These are phyloP conservation scores for Naegleria gruberi DNA, from an alignment of 208 protist genomes.

Conservation along the genomic window DNA sequence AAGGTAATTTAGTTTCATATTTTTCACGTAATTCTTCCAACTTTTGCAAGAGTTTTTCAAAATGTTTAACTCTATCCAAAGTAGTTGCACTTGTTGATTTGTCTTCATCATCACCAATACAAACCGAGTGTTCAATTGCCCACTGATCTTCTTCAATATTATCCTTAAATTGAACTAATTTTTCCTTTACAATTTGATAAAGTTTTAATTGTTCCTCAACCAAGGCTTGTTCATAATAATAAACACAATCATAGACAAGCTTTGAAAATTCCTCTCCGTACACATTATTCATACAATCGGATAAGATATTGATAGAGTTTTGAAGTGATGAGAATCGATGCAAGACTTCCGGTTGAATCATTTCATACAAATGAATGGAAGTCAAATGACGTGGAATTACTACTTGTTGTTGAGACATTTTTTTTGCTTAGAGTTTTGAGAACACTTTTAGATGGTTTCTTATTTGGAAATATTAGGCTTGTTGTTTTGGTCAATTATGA, in stretches of 20 bases:
- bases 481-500: too few relatives aligned
- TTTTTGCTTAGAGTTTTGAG: too few relatives aligned
- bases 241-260: background rate
- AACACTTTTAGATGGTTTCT: too few relatives aligned
- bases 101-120: background rate
- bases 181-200: background rate
- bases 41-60: background rate
- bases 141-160: background rate
- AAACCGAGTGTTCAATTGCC: background rate
- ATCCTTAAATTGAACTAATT: background rate
- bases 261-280: background rate
- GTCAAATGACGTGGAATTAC: background rate
- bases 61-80: background rate
- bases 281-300: background rate
- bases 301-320: background rate
- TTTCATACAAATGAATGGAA: background rate
- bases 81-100: background rate
- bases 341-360: background rate
- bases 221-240: background rate
- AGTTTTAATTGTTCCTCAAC: background rate
- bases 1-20: background rate
- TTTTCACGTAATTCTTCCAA: background rate
- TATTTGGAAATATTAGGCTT: too few relatives aligned
- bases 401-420: too few relatives aligned
- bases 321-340: background rate